A percentile compares a stretch with the other conserved stretches of the same genome.
Conservation (phyloP, 306 rosid species). For the Acacia confusa region DNA sequence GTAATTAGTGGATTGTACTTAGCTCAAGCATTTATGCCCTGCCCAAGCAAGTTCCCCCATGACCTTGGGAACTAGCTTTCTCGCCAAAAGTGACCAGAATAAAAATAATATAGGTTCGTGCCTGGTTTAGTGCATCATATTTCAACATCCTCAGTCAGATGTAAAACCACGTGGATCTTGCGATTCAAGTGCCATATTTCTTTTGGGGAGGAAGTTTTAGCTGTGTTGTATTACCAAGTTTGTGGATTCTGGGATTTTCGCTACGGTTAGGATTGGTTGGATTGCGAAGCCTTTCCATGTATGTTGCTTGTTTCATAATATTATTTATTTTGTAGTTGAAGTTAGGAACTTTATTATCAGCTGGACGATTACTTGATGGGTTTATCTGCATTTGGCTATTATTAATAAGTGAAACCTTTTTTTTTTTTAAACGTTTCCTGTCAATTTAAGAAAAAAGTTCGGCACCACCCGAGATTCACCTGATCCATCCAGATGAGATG, state of each 20-base stretch:
- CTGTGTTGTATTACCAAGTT: constrained; percentile 29
- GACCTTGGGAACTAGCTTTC: constrained; percentile 43
- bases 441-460: not conserved
- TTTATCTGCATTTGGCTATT: not conserved
- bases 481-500: not conserved
- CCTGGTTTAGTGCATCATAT: constrained; percentile 40
- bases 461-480: not conserved
- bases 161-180: constrained; percentile 44
- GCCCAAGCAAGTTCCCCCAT: constrained; percentile 36
- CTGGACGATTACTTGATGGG: not conserved
- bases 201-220: constrained; percentile 22
- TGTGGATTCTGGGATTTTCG: constrained; percentile 26
- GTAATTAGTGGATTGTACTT: constrained; percentile 49
- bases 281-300: constrained; percentile 19
- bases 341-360: not conserved
- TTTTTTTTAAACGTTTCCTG: not conserved
- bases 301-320: constrained; percentile 35
- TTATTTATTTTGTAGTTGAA: constrained; percentile 29
- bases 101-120: constrained; percentile 50
- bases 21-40: constrained; percentile 27
- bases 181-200: constrained; percentile 36
- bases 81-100: constrained; percentile 37
- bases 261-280: constrained; percentile 27
- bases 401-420: not conserved
- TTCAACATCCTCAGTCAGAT: constrained; percentile 35